These are phyloP conservation scores for Neobulgaria alba DNA, from an alignment of 2,329 filamentous ascomycete genomes.

Conservation along the genomic window DNA sequence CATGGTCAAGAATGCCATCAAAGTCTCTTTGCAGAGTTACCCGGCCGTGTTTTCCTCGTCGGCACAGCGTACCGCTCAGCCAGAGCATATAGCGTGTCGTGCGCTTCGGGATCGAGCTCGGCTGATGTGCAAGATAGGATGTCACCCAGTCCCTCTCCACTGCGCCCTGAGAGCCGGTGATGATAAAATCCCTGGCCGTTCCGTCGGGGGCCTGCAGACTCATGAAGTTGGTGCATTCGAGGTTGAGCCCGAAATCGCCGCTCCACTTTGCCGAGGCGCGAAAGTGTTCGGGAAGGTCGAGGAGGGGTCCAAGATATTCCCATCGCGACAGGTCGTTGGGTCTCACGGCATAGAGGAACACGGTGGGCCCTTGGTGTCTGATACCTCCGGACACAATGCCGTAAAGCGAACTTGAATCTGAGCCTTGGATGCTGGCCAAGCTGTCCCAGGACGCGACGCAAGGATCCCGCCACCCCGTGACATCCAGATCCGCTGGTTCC, in stretches of 20 bases:
- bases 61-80: no score
- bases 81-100: neutral
- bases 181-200: constrained; percentile 14
- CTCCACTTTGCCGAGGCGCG: neutral
- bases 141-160: constrained; percentile 18
- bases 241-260: constrained; percentile 15
- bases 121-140: no score
- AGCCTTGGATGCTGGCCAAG: constrained; percentile 10
- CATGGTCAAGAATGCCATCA: constrained; percentile 15
- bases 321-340: neutral
- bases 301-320: neutral
- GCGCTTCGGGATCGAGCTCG: no score
- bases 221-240: constrained; percentile 7
- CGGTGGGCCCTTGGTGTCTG: constrained; percentile 9
- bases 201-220: neutral
- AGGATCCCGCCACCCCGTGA: neutral
- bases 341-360: constrained; percentile 12
- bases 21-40: constrained; percentile 13
- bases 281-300: neutral
- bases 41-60: no score
- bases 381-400: constrained; percentile 19
- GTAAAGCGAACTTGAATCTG: constrained; percentile 8
- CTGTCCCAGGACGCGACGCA: constrained; percentile 15
- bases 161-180: no score
- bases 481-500: constrained; percentile 6